Evolutionary conservation across 2,329 filamentous ascomycete genomes (phyloP).

Genomic region (Sporothrix inflata): DNA sequence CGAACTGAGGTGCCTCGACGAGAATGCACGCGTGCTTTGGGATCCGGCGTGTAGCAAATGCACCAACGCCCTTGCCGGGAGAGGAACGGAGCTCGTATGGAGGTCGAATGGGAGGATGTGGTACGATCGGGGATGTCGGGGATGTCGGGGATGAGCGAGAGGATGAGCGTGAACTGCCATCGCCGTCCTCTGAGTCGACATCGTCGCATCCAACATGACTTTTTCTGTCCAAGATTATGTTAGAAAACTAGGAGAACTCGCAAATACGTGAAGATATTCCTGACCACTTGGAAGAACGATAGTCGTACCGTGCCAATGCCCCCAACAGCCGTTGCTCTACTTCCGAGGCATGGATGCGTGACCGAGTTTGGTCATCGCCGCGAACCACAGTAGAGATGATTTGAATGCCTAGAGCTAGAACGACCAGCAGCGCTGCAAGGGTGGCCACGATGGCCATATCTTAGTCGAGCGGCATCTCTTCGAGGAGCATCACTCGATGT

Average conservation of each 20-base stretch:
- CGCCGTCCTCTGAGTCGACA: not conserved
- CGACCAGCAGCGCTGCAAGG: not conserved
- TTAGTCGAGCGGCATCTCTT: not conserved
- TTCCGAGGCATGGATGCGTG: too few species aligned
- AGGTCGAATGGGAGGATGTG: not conserved
- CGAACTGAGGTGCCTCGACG: conserved; percentile 44
- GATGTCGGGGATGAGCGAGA: not conserved
- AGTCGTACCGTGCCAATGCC: not conserved
- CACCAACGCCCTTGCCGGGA: conserved; percentile 47
- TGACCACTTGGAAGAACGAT: not conserved
- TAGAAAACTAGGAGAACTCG: not conserved
- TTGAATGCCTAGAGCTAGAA: conserved; percentile 4
- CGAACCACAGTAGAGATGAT: not conserved
- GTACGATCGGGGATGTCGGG: not conserved
- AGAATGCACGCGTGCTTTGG: conserved; percentile 45
- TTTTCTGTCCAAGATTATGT: not conserved
- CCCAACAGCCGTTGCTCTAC: not conserved
- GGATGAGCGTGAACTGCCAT: not conserved
- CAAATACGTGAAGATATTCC: not conserved
- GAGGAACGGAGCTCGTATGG: conserved; percentile 26
- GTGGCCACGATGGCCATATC: conserved; percentile 24
- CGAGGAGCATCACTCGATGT: not conserved
- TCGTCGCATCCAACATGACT: not conserved
- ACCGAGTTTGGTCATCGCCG: not conserved
- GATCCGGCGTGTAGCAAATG: conserved; percentile 44